These are phyloP conservation scores for Tetradesmus lagerheimii DNA, from an alignment of 139 green algal genomes.

Conservation along the genomic window DNA sequence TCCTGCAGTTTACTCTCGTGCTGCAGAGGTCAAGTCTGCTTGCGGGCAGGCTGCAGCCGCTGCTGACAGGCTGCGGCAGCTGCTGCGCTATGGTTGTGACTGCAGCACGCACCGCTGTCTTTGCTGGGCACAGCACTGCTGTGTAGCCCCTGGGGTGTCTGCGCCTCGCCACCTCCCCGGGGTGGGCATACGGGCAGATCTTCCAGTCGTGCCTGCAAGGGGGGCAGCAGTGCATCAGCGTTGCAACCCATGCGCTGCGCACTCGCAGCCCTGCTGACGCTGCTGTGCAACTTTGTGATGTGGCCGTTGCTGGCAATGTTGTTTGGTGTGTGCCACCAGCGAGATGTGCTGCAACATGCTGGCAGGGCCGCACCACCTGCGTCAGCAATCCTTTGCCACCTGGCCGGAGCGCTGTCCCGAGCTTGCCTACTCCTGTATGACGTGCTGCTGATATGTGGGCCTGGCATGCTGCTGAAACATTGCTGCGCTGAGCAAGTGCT, in stretches of 20 bases:
- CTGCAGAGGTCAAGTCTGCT: background rate
- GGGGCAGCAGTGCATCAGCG: background rate
- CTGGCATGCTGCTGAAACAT: no score
- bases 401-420: no score
- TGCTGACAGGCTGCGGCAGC: background rate
- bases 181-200: constrained; percentile 42
- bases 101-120: constrained; percentile 29
- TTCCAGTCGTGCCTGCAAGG: constrained; percentile 41
- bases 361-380: background rate
- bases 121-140: constrained; percentile 42
- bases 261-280: background rate
- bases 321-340: background rate
- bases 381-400: background rate
- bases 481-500: background rate
- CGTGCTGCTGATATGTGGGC: no score
- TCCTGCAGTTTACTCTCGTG: no score
- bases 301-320: background rate
- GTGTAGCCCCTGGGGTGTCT: constrained; percentile 35
- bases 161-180: constrained; percentile 27
- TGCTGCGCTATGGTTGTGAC: no score
- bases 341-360: background rate
- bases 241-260: no score
- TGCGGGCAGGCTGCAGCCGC: background rate
- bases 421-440: no score
- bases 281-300: background rate